Base-by-base conservation (phyloP, 2,329 filamentous ascomycete species). In the Cadophora malorum region DNA sequence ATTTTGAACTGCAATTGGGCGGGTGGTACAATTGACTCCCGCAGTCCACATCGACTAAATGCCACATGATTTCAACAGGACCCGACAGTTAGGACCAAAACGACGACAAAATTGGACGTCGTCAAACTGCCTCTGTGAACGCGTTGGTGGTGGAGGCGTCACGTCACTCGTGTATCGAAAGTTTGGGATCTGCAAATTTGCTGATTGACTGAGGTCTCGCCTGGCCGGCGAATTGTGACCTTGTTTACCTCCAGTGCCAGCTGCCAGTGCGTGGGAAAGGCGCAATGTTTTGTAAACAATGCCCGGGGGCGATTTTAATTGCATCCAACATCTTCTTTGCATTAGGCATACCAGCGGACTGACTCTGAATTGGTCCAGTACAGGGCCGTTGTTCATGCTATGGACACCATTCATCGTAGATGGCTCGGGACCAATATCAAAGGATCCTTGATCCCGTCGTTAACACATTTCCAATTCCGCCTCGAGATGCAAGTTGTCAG, bases 51-150 rank as follows among this genome's bases (percentile, higher is more conserved):
- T 71, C 52, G 28, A 69, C 59, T 70, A 58, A 31, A 64, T 49
- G 61, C 67, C 75, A 75, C 72, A 74, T 76, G 74, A 72, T 73
- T 71, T 69, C 65, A 67, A 41, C 50, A 31, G 63, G 71, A 69
- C 73, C 74, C 73, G 70, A 75, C 62, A 9, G 28, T 63, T 38
- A 61, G 74, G 74, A 69, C 31, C 52, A 66, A 50, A 64, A 41
- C 59, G 58, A 60, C 49, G 64, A 66, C 59, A 69, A 52, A 63
- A 67, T 58, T 71, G 59, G 66, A 73, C 70, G 64, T 66, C 68
- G 47, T 66, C 53, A 61, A 56, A 59, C 23, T 25, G n/a, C 23
- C 60, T 64, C 47, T 47, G 52, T 56, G 19, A n/a, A 21, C 28
- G 14, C 10, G 35, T 47, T 21, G 9, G 21, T 12, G 63, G 16